Conservation (phyloP, 495 filamentous ascomycete genomes). For the Podospora pseudocomata region DNA sequence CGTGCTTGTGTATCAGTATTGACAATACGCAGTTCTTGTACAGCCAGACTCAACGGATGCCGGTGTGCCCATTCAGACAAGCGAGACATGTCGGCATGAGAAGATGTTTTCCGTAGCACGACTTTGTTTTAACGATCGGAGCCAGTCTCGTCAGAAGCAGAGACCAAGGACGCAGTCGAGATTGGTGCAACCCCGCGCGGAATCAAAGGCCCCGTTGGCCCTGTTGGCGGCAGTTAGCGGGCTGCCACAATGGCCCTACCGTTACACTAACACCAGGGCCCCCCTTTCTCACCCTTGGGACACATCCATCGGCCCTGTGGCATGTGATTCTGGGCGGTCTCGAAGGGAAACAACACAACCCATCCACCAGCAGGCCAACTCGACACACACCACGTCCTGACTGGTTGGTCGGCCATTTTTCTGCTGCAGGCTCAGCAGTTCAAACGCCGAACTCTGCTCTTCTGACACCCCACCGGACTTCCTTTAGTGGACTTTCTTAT, state of each 20-base stretch:
- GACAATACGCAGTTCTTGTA: background rate
- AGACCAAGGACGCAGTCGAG: background rate
- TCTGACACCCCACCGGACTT: background rate
- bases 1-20: background rate
- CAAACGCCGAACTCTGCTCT: background rate
- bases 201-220: constrained; percentile 1
- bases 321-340: constrained; percentile 4
- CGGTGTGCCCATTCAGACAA: background rate
- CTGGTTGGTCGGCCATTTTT: background rate
- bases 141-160: background rate
- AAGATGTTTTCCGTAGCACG: background rate
- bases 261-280: background rate
- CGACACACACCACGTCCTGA: background rate
- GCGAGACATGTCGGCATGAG: background rate
- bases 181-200: constrained; percentile 4
- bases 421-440: background rate
- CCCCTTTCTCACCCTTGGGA: background rate
- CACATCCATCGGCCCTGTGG: background rate
- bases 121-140: background rate
- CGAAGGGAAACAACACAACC: constrained; percentile 1
- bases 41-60: too few species aligned
- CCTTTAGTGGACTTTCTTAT: background rate
- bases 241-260: background rate
- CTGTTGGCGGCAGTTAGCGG: background rate
- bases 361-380: constrained; percentile 4